Evolutionary conservation across 805 yeast species (phyloP).

Genomic region (Candida loeiensis): DNA sequence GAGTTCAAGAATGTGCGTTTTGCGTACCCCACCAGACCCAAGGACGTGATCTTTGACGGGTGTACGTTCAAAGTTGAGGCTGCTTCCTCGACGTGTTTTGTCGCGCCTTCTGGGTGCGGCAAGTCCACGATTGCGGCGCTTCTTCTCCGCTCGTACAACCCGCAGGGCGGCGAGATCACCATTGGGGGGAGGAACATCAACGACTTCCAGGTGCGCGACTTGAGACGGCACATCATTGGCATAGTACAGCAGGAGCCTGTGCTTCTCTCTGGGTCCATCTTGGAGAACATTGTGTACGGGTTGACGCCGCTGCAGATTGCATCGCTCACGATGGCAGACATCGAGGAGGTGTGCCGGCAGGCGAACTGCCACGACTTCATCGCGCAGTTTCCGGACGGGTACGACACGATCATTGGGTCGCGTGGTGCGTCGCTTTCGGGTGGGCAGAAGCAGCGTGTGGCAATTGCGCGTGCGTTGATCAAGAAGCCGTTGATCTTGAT

Average conservation of each 20-base stretch:
- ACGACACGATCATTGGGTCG: constrained; percentile 53
- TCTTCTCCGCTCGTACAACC: constrained; percentile 50
- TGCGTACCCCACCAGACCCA: constrained; percentile 40
- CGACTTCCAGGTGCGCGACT: constrained; percentile 45
- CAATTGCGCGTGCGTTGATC: constrained; percentile 70
- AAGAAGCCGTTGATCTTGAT: constrained; percentile 62
- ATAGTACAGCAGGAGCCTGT: constrained; percentile 64
- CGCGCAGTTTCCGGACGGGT: constrained; percentile 54
- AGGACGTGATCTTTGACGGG: constrained; percentile 33
- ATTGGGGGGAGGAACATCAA: constrained; percentile 52
- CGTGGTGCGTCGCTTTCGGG: constrained; percentile 63
- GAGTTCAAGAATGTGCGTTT: constrained; percentile 39
- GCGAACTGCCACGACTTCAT: constrained; percentile 61
- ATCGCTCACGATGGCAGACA: constrained; percentile 39
- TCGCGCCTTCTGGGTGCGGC: constrained; percentile 62
- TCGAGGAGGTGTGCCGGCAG: constrained; percentile 41
- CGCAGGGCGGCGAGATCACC: constrained; percentile 44
- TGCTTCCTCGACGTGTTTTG: constrained; percentile 39
- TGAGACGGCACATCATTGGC: constrained; percentile 49
- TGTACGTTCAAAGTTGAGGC: constrained; percentile 35
- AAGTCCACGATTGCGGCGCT: constrained; percentile 56
- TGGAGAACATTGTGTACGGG: constrained; percentile 57
- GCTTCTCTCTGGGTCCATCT: constrained; percentile 50
- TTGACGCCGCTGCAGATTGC: constrained; percentile 34
- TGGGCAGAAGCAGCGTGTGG: constrained; percentile 75